Evolutionary conservation across 768 basidiomycete genomes (phyloP), one percentile per base, ranked within the genome.

Genomic region (Leccinum fibrillosum): DNA sequence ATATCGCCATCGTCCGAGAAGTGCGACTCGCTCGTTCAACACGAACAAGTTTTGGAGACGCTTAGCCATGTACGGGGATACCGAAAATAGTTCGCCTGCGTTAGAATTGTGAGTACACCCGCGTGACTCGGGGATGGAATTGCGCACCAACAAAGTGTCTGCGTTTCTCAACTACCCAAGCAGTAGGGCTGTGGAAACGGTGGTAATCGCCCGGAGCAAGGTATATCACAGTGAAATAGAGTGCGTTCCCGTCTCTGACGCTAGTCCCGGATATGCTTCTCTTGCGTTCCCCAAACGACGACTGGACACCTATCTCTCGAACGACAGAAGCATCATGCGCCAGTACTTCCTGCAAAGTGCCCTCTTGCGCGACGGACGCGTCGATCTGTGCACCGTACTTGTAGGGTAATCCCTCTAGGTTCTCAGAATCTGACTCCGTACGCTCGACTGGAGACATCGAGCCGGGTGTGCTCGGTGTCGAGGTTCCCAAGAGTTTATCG

Each of bases 121-220:
- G 12, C 3, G 26, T 13, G 26, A 45, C 23, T 12, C 6, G 45
- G 32, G 4, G 11, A 21, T 12, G 48, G 19, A 28, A 49, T 4
- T n/a, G 76, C 84, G 34, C 51, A 82, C 94, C 96, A 30, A 94
- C 86, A 66, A 99, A 98, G 72, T 99, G 97, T 42, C 97, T 76
- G 60, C 97, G 77, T 68, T 90, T 90, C 78, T 99, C 95, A 17
- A 98, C 96, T 5, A 99, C 94, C 97, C 97, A 98, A 7, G 91
- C 86, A 0, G 94, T 87, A 1, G 97, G 96, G 52, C 86, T 89
- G 73, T 99, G 97, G 82, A 97, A 99, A 15, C 96, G 85, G 68
- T 99, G 96, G 73, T 98, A 98, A 70, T 99, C 97, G 1, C 97
- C 96, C 1, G 97, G 97, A 1, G 96, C 97, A 55, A 99, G 89